Conservation (phyloP, 2,329 filamentous ascomycete species). For the Ceratocystis variospora region DNA sequence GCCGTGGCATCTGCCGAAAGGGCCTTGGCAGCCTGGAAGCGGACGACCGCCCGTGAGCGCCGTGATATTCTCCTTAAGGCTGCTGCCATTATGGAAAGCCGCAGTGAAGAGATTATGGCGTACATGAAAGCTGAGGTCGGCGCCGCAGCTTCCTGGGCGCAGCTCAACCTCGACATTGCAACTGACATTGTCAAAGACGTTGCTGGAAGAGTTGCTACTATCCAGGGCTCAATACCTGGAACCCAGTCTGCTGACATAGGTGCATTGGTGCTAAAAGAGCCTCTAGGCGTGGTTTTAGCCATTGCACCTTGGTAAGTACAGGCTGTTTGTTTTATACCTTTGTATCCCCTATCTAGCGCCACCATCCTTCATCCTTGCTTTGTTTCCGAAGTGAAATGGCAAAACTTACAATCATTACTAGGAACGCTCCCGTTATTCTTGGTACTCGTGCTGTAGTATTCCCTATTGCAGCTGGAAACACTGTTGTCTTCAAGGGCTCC, state of each 20-base stretch:
- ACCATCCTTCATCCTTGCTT: background rate
- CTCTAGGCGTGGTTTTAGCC: slow-evolving; percentile 63
- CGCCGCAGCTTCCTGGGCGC: slow-evolving; percentile 28
- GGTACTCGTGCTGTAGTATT: slow-evolving; percentile 42
- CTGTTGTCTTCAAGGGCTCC: slow-evolving; percentile 56
- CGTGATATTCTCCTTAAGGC: slow-evolving; percentile 59
- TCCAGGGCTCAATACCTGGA: slow-evolving; percentile 29
- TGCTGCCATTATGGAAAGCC: slow-evolving; percentile 47
- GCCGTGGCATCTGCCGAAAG: slow-evolving; percentile 43
- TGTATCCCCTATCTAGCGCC: background rate
- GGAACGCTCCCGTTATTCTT: slow-evolving; percentile 46
- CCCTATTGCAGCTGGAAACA: slow-evolving; percentile 67
- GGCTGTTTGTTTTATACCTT: background rate
- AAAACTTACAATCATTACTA: slow-evolving; percentile 22
- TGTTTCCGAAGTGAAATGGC: background rate
- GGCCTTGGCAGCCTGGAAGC: slow-evolving; percentile 57
- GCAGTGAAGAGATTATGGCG: slow-evolving; percentile 44
- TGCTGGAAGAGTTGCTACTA: slow-evolving; percentile 30
- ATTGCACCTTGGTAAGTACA: slow-evolving; percentile 63
- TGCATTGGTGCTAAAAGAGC: slow-evolving; percentile 58
- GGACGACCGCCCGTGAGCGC: slow-evolving; percentile 44
- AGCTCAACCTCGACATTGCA: slow-evolving; percentile 29
- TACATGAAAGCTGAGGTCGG: slow-evolving; percentile 44
- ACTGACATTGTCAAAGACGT: slow-evolving; percentile 32
- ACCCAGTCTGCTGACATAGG: slow-evolving; percentile 25